Conservation (phyloP, 306 rosid species). For the Acacia confusa region DNA sequence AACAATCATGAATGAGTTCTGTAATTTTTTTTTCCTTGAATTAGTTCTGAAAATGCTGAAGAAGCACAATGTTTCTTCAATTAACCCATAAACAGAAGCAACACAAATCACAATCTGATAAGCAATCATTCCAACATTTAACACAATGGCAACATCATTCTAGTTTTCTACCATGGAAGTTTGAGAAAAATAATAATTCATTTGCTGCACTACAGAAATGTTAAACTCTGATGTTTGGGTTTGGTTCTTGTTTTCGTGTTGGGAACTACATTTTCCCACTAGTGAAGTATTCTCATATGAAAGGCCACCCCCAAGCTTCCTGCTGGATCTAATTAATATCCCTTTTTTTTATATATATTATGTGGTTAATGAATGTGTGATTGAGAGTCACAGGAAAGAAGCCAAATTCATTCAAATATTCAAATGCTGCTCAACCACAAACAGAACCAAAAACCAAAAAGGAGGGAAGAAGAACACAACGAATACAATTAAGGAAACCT, state of each 20-base stretch:
- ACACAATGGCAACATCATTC: constrained; percentile 60
- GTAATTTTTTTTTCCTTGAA: too few relatives aligned
- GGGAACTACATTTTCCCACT: constrained; percentile 57
- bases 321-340: too few relatives aligned
- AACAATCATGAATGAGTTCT: too few relatives aligned
- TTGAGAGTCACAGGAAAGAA: too few relatives aligned
- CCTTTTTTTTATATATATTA: too few relatives aligned
- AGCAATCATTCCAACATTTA: constrained; percentile 89
- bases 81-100: constrained; percentile 85
- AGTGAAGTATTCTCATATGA: constrained; percentile 74
- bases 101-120: constrained; percentile 83
- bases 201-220: constrained; percentile 67
- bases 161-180: constrained; percentile 82
- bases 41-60: too few relatives aligned
- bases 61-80: constrained; percentile 73
- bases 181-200: constrained; percentile 73
- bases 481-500: too few relatives aligned
- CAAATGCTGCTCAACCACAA: too few relatives aligned
- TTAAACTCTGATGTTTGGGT: constrained; percentile 45
- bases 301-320: constrained; percentile 50
- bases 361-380: too few relatives aligned
- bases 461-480: too few relatives aligned
- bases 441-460: too few relatives aligned
- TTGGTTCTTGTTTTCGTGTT: constrained; percentile 26
- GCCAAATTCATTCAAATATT: too few relatives aligned